Conservation (phyloP, 176 grass and related monocot genomes). For the Carex littledalei region DNA sequence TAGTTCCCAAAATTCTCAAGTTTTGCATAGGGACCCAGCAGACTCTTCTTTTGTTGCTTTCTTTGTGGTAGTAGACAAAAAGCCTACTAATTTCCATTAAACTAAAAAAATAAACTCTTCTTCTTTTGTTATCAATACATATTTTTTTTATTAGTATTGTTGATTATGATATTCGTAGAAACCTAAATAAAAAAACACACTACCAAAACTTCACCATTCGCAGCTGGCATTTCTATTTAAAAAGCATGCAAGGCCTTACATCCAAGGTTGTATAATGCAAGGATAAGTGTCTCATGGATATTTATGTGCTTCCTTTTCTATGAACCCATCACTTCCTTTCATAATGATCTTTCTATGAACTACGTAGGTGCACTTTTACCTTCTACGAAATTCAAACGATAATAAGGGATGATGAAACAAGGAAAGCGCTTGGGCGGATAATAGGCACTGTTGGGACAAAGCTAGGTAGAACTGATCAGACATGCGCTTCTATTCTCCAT, state of each 20-base stretch:
- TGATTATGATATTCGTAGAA: background rate
- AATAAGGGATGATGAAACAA: constrained; percentile 68
- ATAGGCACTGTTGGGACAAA: constrained; percentile 74
- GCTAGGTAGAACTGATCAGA: constrained; percentile 71
- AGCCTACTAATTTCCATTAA: no score
- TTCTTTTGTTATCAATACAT: background rate
- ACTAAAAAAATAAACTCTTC: background rate
- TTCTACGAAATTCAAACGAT: constrained; percentile 69
- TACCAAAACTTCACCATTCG: background rate
- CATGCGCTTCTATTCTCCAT: constrained; percentile 69
- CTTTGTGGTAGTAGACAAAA: no score
- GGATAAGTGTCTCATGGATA: background rate
- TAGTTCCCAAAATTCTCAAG: constrained; percentile 3
- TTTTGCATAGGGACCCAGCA: background rate
- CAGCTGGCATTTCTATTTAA: background rate
- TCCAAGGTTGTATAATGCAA: background rate
- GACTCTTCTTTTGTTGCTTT: background rate
- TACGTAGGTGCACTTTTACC: constrained; percentile 50
- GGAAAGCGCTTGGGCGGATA: constrained; percentile 63
- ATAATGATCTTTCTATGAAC: background rate
- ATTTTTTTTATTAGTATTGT: no score
- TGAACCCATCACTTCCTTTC: background rate
- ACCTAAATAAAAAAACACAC: background rate
- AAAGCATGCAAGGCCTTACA: background rate
- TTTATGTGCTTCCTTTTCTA: background rate